These are phyloP conservation scores for Calocera viscosa DNA, from an alignment of 768 basidiomycete species.

Conservation along the genomic window DNA sequence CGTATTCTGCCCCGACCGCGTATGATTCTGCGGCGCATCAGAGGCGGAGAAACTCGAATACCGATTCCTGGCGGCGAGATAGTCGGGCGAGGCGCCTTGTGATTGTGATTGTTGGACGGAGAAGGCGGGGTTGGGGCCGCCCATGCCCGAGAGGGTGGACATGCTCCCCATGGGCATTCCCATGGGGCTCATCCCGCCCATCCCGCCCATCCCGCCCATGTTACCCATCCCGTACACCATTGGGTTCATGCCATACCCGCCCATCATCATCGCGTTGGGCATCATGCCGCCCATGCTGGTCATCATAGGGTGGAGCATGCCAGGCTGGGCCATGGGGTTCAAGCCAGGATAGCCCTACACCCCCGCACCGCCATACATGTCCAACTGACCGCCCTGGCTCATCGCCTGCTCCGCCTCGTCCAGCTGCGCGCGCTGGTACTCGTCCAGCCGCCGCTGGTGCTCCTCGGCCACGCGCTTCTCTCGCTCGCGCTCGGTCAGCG, in stretches of 20 bases:
- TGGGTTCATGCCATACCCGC: slow-evolving; percentile 32
- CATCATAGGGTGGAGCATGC: slow-evolving; percentile 18
- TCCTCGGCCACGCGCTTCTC: slow-evolving; percentile 87
- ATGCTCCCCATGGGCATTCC: slow-evolving; percentile 7
- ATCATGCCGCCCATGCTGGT: slow-evolving; percentile 38
- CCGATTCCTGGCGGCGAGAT: background rate
- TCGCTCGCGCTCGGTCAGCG: slow-evolving; percentile 87
- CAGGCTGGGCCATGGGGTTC: slow-evolving; percentile 13
- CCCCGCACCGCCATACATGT: slow-evolving; percentile 31
- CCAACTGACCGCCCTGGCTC: slow-evolving; percentile 44
- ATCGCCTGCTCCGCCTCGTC: slow-evolving; percentile 68
- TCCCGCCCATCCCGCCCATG: slow-evolving; percentile 25
- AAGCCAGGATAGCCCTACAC: background rate
- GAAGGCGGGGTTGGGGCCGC: background rate
- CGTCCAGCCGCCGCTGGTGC: slow-evolving; percentile 82
- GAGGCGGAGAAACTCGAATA: background rate
- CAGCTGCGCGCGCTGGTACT: slow-evolving; percentile 74
- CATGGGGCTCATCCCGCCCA: slow-evolving; percentile 17
- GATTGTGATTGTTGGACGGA: background rate
- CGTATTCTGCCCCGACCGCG: background rate
- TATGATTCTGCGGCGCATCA: background rate
- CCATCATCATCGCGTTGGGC: slow-evolving; percentile 58
- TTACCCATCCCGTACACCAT: slow-evolving; percentile 27
- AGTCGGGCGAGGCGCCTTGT: background rate
- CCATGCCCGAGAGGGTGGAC: background rate